A percentile compares a stretch with the other conserved stretches of the same genome.
Evolutionary conservation across 2,329 filamentous ascomycete species (phyloP).

Genomic region (Colletotrichum simmondsii): DNA sequence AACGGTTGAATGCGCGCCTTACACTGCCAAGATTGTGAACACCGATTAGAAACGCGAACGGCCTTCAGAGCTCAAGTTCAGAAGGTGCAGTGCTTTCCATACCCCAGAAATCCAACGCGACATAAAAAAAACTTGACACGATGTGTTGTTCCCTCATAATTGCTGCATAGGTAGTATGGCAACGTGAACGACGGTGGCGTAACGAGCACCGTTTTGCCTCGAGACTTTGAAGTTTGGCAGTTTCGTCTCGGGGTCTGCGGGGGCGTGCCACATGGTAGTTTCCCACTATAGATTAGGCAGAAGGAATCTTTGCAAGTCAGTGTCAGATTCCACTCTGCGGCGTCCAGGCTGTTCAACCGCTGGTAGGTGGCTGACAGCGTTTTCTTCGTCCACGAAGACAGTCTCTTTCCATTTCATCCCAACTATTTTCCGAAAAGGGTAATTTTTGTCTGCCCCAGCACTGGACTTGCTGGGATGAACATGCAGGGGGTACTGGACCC

Average conservation of each 20-base stretch:
- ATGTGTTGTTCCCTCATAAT: neutral
- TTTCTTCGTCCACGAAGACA: neutral
- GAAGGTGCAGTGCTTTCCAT: neutral
- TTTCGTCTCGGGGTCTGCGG: neutral
- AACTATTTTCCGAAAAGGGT: constrained; percentile 30
- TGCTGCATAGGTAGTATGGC: neutral
- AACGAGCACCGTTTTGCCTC: neutral
- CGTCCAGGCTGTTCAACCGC: neutral
- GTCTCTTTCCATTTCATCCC: neutral
- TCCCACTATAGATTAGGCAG: constrained; percentile 19
- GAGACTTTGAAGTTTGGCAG: neutral
- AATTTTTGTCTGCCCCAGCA: constrained; percentile 11
- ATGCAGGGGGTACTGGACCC: constrained; percentile 8
- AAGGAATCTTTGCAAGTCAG: constrained; percentile 19
- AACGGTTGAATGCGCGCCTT: no score
- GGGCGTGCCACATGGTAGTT: neutral
- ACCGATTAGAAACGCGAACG: no score
- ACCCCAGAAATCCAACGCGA: neutral
- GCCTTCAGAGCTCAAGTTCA: no score
- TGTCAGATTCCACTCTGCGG: neutral
- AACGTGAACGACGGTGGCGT: neutral
- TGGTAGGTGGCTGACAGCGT: neutral
- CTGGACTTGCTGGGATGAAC: constrained; percentile 2
- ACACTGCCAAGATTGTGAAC: no score
- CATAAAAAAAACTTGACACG: neutral